Base-by-base conservation (phyloP, 768 basidiomycete genomes). In the Amanita pseudoporphyria region DNA sequence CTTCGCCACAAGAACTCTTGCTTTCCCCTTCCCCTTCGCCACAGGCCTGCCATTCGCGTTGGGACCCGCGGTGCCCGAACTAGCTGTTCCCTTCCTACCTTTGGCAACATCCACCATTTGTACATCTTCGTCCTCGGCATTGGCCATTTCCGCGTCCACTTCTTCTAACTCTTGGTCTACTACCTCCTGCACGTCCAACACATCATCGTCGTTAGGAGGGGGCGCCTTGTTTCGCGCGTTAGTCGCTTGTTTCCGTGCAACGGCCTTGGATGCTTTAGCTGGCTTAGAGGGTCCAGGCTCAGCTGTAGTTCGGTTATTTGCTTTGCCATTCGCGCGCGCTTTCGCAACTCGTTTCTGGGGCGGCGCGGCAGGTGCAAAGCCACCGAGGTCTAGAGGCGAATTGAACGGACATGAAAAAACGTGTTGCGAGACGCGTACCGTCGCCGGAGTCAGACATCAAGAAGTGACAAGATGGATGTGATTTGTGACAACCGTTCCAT, bases 21-120 rank as follows among this genome's bases (percentile, higher is more conserved):
- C 62, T 36, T 67, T 69, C 5, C 60, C 63, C 56, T 69, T 72
- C 5, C 56, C 60, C 52, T 67, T 67, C 26, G 49, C 54, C 18
- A 48, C 50, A 21, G 53, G 42, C 53, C 61, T 65, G 32, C 62
- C 64, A 53, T 65, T 67, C 19, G n/a, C 18, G 26, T 24, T 18
- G 44, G 45, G 18, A 45, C 31, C 18, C 41, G 21, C 9, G 35
- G 28, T 14, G 26, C 24, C 7, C 33, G 42, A 18, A 46, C 47
- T 13, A 43, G 24, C 26, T 52, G 47, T n/a, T 57, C 53, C 52
- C 24, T 48, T 48, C 6, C 32, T 28, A 21, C 28, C 13, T 14
- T 51, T 52, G 13, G 47, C 5, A 9, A 36, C 40, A 16, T 53
- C 45, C 26, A 54, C 41, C 47, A 42, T 31, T 41, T 47, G 32